These are phyloP conservation scores for Pseudocercospora pini-densiflorae DNA, from an alignment of 2,329 filamentous ascomycete species.

Conservation along the genomic window DNA sequence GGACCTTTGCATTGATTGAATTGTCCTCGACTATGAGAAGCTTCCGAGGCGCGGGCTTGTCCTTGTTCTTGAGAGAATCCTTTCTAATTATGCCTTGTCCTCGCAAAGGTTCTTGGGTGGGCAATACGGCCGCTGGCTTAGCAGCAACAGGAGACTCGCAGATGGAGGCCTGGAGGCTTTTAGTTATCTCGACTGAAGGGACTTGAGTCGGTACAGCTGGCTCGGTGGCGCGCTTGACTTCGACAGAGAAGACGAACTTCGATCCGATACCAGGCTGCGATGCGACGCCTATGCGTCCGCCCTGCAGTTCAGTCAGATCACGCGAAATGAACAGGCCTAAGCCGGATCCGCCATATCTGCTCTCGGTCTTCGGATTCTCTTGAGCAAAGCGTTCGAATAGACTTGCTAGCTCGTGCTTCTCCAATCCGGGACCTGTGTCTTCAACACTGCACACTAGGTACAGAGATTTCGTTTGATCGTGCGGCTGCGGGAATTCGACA, in stretches of 20 bases:
- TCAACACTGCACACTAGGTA: constrained; percentile 42
- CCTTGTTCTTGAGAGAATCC: neutral
- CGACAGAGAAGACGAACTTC: constrained; percentile 69
- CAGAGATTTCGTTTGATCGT: constrained; percentile 27
- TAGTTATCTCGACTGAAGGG: constrained; percentile 14
- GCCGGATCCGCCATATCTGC: constrained; percentile 71
- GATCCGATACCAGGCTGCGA: constrained; percentile 64
- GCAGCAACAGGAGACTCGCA: constrained; percentile 2
- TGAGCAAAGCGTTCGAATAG: constrained; percentile 73
- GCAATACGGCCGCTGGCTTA: neutral
- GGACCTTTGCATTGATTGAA: constrained; percentile 37
- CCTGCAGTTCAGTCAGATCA: constrained; percentile 69
- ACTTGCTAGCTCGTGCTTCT: constrained; percentile 42
- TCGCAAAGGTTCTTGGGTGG: neutral
- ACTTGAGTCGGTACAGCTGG: constrained; percentile 4
- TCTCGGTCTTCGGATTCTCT: constrained; percentile 66
- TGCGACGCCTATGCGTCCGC: constrained; percentile 69
- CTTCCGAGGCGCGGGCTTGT: neutral
- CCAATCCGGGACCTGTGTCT: constrained; percentile 48
- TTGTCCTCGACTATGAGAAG: constrained; percentile 37
- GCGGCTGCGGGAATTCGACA: constrained; percentile 20
- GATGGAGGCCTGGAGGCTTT: constrained; percentile 3
- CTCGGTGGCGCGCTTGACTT: constrained; percentile 17
- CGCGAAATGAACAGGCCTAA: constrained; percentile 72
- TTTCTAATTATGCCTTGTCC: constrained; percentile 6